Percentiles rank a stretch among this genome's conserved stretches.
Conservation (phyloP, 768 basidiomycete genomes). For the Lanmaoa pseudosensibilis region DNA sequence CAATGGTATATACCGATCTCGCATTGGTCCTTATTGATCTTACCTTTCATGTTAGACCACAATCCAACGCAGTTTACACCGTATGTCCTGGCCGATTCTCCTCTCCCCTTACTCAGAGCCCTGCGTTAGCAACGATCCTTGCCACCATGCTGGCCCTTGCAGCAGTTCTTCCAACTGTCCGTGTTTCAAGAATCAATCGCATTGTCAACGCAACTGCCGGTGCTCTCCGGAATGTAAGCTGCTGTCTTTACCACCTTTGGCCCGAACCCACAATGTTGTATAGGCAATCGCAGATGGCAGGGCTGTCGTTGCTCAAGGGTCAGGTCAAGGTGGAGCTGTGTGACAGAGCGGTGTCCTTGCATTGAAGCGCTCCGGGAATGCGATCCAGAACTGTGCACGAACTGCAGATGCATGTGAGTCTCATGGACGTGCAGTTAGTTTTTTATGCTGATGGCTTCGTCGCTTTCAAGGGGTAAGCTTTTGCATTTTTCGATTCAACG, state of each 20-base stretch:
- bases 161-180: conserved; percentile 40
- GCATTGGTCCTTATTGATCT: background rate
- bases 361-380: conserved; percentile 54
- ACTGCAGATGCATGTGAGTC: conserved; percentile 51
- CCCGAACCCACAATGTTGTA: background rate
- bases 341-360: conserved; percentile 54
- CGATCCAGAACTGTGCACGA: conserved; percentile 61
- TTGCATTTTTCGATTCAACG: background rate
- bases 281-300: conserved; percentile 54
- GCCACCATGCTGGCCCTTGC: conserved; percentile 60
- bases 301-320: conserved; percentile 53
- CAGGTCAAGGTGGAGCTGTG: conserved; percentile 32
- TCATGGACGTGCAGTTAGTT: background rate
- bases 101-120: background rate
- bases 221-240: conserved; percentile 52
- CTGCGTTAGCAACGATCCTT: conserved; percentile 46
- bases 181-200: conserved; percentile 50
- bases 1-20: conserved; percentile 16
- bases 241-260: background rate
- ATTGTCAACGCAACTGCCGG: conserved; percentile 57
- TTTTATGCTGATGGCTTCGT: background rate
- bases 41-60: conserved; percentile 18
- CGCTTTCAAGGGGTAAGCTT: conserved; percentile 27
- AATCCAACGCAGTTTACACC: conserved; percentile 21
- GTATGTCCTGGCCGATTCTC: conserved; percentile 16